Base-by-base conservation (phyloP, 441 rosid genomes). In the Erodium moschatum region DNA sequence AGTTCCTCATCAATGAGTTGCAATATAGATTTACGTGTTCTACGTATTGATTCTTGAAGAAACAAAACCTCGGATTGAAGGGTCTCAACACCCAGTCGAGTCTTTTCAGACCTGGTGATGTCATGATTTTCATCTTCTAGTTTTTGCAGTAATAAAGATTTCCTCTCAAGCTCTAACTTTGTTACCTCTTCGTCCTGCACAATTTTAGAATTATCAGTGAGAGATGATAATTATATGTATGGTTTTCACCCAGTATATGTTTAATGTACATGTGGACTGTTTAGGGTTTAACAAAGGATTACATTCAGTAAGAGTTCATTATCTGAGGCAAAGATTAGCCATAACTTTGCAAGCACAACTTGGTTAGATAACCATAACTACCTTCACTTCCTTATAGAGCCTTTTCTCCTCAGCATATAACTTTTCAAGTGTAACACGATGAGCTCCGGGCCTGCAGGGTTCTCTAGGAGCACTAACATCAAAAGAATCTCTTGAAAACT, bases 371-470 rank as follows among this genome's bases (percentile, higher is more conserved):
- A 54, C 1, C 66, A 72, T 19, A 67, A 58, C 10, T 29, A 88
- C 98, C 87, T 84, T 91, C 66, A 88, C 77, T 73, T 87, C 84
- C 82, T 91, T 85, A 80, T 85, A 89, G 74, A 93, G 95, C 74
- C 81, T 87, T 81, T 83, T 85, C 84, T 93, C 98, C 67, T 87
- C 87, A 64, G 77, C 72, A 73, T 85, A 91, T 69, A 93, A 78
- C 80, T 86, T 93, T 73, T 82, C 88, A 50, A 93, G 93, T 38
- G 98, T 86, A 68, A 77, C 63, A 68, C 82, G 80, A 85, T 93
- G 97, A 84, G 96, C 97, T 70, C 95, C 97, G 60, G 93, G 89
- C 71, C 77, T 82, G 82, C 97, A 89, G 35, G 97, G 96, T 70
- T 88, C 92, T 48, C 77, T 72, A 61, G 86, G 75, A 65, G 76